phyloP scores from a whole-genome alignment of 2,329 filamentous ascomycete species.

The Ophiostoma sp. region DNA sequence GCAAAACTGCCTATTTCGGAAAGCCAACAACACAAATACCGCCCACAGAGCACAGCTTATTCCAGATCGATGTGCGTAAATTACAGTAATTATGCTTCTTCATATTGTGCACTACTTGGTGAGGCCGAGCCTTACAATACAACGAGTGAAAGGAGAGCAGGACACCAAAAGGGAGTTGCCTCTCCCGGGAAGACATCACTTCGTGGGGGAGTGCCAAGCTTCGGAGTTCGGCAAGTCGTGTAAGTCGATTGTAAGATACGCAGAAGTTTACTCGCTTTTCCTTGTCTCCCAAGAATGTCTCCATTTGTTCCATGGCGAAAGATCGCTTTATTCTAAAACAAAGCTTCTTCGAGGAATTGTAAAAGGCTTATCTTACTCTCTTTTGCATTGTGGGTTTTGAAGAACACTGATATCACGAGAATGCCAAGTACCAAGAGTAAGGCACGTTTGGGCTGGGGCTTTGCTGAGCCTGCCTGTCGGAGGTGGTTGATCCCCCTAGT shows the following conservation, averaged over 20 bases:
- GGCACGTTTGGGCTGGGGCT: neutral
- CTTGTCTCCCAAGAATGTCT: neutral
- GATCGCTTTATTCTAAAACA: neutral
- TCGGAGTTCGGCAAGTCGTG: slow-evolving; percentile 15
- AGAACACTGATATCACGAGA: neutral
- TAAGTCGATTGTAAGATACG: neutral
- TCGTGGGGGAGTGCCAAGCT: slow-evolving; percentile 2
- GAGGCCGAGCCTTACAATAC: neutral
- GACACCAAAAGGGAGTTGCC: neutral
- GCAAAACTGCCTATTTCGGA: neutral
- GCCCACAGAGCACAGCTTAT: neutral
- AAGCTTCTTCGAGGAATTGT: neutral
- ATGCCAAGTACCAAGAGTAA: neutral
- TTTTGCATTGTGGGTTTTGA: neutral
- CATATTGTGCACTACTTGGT: neutral
- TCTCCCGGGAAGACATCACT: neutral
- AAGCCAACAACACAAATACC: neutral
- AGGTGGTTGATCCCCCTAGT: slow-evolving; percentile 18
- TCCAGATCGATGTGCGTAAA: neutral
- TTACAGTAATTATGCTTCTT: neutral
- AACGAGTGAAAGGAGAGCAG: neutral
- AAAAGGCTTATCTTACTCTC: neutral
- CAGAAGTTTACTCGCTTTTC: neutral
- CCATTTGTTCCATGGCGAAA: neutral
- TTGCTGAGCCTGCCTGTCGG: slow-evolving; percentile 1